Conservation (phyloP, 2,329 filamentous ascomycete species). For the Pseudogymnoascus sp. region DNA sequence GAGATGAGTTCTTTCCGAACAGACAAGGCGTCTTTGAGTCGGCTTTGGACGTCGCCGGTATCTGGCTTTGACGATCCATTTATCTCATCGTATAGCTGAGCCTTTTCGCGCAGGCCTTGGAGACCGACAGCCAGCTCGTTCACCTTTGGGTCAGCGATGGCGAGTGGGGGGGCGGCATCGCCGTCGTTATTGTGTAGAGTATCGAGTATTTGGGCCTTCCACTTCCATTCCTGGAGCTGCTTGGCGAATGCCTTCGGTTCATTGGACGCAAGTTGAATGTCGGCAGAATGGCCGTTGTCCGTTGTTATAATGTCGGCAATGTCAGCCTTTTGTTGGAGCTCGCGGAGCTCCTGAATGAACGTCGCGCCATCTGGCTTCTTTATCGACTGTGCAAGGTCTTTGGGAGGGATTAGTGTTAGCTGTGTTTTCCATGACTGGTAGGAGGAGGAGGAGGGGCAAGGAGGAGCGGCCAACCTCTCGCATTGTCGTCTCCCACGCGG, state of each 20-base stretch:
- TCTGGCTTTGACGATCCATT: not conserved
- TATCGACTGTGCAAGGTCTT: not conserved
- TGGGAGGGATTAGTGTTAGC: not conserved
- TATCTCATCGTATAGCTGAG: not conserved
- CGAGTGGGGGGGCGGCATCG: not conserved
- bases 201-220: not conserved
- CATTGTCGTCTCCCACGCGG: not conserved
- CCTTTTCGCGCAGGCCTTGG: not conserved
- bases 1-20: conserved; percentile 1
- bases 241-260: not conserved
- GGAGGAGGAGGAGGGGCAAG: not conserved
- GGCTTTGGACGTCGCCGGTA: not conserved
- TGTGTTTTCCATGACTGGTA: not conserved
- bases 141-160: not conserved
- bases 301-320: not conserved
- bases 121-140: not conserved
- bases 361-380: not conserved
- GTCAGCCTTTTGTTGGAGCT: not conserved
- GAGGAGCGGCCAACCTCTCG: not conserved
- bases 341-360: not conserved
- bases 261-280: not conserved
- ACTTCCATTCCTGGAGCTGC: not conserved
- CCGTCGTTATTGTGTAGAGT: not conserved
- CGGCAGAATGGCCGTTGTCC: not conserved
- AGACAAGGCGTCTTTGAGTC: not conserved